Evolutionary conservation across 1,284 basidiomycete species (phyloP), one percentile per base, ranked within the genome.

Genomic region (Tilletia walkeri): DNA sequence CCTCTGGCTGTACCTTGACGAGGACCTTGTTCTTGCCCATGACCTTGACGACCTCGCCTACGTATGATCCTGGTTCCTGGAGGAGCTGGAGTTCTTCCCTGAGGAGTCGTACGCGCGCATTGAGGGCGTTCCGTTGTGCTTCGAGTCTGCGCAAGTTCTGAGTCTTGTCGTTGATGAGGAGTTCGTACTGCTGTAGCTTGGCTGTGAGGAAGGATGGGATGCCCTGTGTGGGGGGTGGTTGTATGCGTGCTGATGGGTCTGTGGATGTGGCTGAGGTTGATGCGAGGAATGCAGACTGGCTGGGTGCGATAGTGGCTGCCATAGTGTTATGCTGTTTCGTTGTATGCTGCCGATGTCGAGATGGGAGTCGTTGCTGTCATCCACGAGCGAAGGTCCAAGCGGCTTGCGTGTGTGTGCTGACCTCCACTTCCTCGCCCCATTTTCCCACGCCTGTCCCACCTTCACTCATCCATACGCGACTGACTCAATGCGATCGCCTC

Each of bases 11-110:
- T 7, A 99, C 94, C 85, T 99, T 99, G 78, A 99, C 95, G 56
- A 99, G 86, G 4, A 98, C 94, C 86, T 97, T 97, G 85, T 91
- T 98, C 91, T 98, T 98, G 72, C 95, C 93, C 95, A 98, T 98
- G 20, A 97, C 92, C 85, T 97, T 99, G 79, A 98, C 91, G 2
- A 99, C 91, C 85, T 98, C 96, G 34, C 95, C 95, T 38, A 99
- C 95, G 86, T 98, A 98, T 80, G 92, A 94, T 47, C 94, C 95
- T 0, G 96, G 95, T 83, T 99, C 95, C 78, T 97, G 94, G 1
- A 99, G 86, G 9, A 99, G 87, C 82, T 98, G 94, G 2, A 98
- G 87, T 85, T 99, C 95, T 84, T 99, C 96, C 53, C 94, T 86
- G 49, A 99, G 87, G 10, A 81, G 84, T 88, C 75, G 75, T 92